Evolutionary conservation across 306 rosid genomes (phyloP).

Genomic region (Lathyrus aphaca): DNA sequence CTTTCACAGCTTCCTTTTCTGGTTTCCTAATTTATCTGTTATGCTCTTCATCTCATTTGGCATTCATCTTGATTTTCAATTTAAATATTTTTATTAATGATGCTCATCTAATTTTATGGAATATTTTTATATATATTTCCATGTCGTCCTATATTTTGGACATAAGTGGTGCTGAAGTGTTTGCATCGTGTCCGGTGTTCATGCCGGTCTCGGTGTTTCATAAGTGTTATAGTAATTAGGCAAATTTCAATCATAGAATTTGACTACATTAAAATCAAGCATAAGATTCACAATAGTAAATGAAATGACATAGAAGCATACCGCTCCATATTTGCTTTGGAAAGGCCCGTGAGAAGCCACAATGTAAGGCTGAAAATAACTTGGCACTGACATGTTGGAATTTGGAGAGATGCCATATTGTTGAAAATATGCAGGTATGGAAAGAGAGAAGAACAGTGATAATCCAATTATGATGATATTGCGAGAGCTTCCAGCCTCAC

Average conservation of each 20-base stretch:
- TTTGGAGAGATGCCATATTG: constrained; percentile 86
- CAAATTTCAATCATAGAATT: constrained; percentile 3
- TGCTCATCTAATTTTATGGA: not conserved
- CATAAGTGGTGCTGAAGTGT: not conserved
- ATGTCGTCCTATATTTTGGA: not conserved
- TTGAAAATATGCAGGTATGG: constrained; percentile 96
- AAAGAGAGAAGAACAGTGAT: constrained; percentile 90
- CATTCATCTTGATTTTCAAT: not conserved
- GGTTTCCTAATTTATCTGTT: not conserved
- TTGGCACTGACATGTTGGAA: constrained; percentile 80
- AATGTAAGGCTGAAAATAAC: constrained; percentile 92
- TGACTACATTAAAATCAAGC: constrained; percentile 26
- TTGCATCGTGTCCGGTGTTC: not conserved
- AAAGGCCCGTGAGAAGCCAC: constrained; percentile 97
- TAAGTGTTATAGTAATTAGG: not conserved
- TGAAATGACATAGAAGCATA: constrained; percentile 45
- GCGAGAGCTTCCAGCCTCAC: constrained; percentile 99
- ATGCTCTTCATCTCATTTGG: not conserved
- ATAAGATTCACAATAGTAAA: constrained; percentile 23
- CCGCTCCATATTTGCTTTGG: constrained; percentile 84
- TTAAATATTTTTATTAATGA: not conserved
- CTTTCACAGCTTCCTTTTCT: not conserved
- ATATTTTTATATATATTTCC: not conserved
- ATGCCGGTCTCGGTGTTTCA: not conserved
- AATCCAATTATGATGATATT: constrained; percentile 93